Evolutionary conservation across 352 stramenopile species (phyloP), one percentile per base, ranked within the genome.

Genomic region (Phytophthora ramorum): DNA sequence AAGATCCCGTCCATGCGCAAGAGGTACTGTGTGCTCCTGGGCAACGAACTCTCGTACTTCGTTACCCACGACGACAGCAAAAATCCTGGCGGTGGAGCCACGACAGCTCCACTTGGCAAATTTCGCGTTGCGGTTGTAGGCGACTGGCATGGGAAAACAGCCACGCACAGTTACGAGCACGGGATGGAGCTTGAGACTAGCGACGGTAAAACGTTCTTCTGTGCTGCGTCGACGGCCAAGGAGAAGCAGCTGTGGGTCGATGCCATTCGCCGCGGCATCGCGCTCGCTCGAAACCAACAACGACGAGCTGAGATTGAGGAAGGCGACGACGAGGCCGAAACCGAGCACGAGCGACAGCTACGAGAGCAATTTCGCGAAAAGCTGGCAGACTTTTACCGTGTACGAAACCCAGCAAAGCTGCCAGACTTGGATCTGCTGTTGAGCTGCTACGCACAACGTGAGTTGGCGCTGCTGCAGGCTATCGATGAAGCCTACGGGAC

Each of bases 131-230:
- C 79, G 8, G 73, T 79, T 2, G 84, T 92, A 12, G 74, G 73
- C n/a, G 79, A 91, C 10, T 95, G 86, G 86, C 58, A 88, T 20
- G 86, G 86, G 0, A 87, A 87, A 52, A 94, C 86, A 0, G 77
- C 60, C 0, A 75, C 72, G 0, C 71, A 87, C 34, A 74, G 45
- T 6, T 91, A 86, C 58, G 68, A 77, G 0, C 72, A 91, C 35
- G 86, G 83, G 6, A 77, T 95, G 56, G 84, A 92, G 45, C 57
- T 95, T 0, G 84, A 92, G 49, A 90, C 84, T 4, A 58, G 58
- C 4, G 84, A 93, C 12, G 76, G 79, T 5, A 84, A 85, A 45
- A 86, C 78, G 2, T 95, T 91, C 66, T 95, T 95, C 51, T 90
- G 81, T 56, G 79, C 82, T 5, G 83, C 84, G 4, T 80, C 67